phyloP scores from a whole-genome alignment of 768 basidiomycete species.

The Hemileccinum impolitum region DNA sequence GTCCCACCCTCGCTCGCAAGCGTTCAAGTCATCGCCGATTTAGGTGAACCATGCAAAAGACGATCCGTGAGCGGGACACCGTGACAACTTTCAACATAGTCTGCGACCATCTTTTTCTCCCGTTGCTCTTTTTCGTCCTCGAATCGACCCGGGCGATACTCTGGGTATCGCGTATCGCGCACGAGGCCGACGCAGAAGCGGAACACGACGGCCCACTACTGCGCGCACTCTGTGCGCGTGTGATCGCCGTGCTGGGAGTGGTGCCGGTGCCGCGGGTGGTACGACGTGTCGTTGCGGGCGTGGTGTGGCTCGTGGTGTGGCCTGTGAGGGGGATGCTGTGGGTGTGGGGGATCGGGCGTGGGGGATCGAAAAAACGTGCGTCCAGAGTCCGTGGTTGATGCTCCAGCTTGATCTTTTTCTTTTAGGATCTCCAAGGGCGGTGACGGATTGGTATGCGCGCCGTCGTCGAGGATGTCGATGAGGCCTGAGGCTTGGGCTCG shows the following conservation, averaged over 20 bases:
- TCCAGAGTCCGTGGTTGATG: background rate
- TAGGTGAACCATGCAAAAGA: too few species aligned
- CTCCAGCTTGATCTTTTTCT: background rate
- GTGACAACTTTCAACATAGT: too few species aligned
- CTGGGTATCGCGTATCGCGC: background rate
- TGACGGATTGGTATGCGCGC: background rate
- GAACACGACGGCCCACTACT: background rate
- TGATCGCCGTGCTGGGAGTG: conserved; percentile 2
- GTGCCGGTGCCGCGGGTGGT: background rate
- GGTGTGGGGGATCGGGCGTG: conserved; percentile 15
- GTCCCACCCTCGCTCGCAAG: too few species aligned
- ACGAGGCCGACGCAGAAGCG: background rate
- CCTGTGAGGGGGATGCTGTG: conserved; percentile 1
- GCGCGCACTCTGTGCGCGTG: background rate
- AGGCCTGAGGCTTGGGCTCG: too few species aligned
- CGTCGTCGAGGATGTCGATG: background rate
- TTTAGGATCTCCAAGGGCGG: background rate
- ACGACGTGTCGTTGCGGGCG: background rate
- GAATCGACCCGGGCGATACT: conserved; percentile 4
- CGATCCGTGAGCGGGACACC: too few species aligned
- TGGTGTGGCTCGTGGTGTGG: background rate
- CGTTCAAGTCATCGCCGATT: too few species aligned
- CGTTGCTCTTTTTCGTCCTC: conserved; percentile 7
- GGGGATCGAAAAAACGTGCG: conserved; percentile 5
- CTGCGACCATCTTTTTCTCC: conserved; percentile 2